Evolutionary conservation across 306 rosid species (phyloP).

Genomic region (Gastrolobium villosum): DNA sequence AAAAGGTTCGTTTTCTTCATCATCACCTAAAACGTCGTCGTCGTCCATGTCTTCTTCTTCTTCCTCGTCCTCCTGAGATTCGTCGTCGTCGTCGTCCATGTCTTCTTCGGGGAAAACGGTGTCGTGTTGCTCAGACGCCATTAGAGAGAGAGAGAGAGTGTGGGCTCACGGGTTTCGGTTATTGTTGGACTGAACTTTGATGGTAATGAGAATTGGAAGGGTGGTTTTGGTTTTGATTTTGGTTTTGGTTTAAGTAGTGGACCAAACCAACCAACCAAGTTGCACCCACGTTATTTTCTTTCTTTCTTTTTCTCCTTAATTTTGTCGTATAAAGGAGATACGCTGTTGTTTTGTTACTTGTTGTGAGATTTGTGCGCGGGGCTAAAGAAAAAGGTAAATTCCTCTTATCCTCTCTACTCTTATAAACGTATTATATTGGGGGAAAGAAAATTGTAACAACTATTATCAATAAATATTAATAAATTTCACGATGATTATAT

Average conservation of each 20-base stretch:
- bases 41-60: conserved; percentile 62
- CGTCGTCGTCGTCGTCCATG: conserved; percentile 75
- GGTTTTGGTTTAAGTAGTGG: conserved; percentile 47
- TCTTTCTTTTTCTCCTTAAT: neutral
- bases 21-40: conserved; percentile 59
- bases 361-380: too few species aligned
- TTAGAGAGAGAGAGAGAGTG: conserved; percentile 33
- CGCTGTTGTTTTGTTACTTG: neutral
- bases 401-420: too few species aligned
- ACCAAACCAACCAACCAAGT: conserved; percentile 39
- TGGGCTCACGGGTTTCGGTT: conserved; percentile 33
- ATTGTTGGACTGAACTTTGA: conserved; percentile 10
- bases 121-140: conserved; percentile 78
- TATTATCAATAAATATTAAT: too few species aligned
- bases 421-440: too few species aligned
- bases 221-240: conserved; percentile 47
- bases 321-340: neutral
- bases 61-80: conserved; percentile 69
- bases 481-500: too few species aligned
- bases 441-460: too few species aligned
- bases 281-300: neutral
- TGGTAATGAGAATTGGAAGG: conserved; percentile 20
- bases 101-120: conserved; percentile 78
- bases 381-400: too few species aligned
- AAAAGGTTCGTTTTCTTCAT: conserved; percentile 56